Percentiles rank a stretch among this genome's conserved stretches.
Evolutionary conservation across 2,329 filamentous ascomycete genomes (phyloP).

Genomic region (Botrytis medusae): DNA sequence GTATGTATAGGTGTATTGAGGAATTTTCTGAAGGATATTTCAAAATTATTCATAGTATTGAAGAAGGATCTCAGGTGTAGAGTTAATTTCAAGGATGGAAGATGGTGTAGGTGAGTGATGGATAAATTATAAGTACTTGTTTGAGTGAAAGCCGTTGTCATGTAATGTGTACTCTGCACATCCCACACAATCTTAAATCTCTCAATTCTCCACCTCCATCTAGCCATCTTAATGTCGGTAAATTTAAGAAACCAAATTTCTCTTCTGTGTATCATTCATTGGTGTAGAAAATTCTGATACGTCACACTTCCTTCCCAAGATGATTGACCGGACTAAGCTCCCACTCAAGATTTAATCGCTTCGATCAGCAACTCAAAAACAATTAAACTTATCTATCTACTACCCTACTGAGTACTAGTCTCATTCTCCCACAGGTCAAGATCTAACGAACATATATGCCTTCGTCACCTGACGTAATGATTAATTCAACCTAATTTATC

Average conservation of each 20-base stretch:
- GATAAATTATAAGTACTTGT: too few species aligned
- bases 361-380: neutral
- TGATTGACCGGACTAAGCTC: neutral
- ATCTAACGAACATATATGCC: accelerated
- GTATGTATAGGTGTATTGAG: too few species aligned
- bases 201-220: neutral
- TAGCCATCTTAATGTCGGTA: accelerated
- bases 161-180: neutral
- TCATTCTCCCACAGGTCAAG: accelerated
- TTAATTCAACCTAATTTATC: neutral
- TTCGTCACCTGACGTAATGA: neutral
- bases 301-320: neutral
- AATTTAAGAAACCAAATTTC: neutral
- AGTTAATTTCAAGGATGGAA: too few species aligned
- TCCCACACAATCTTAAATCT: neutral
- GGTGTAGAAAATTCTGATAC: neutral
- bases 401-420: too few species aligned
- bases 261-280: neutral
- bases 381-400: accelerated
- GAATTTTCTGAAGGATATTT: too few species aligned
- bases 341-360: neutral
- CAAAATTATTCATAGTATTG: too few species aligned
- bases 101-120: too few species aligned
- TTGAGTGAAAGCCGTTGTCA: neutral
- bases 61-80: too few species aligned